These are phyloP conservation scores for Nannochloropsis gaditana DNA, from an alignment of 108 stramenopile species.

Conservation along the genomic window DNA sequence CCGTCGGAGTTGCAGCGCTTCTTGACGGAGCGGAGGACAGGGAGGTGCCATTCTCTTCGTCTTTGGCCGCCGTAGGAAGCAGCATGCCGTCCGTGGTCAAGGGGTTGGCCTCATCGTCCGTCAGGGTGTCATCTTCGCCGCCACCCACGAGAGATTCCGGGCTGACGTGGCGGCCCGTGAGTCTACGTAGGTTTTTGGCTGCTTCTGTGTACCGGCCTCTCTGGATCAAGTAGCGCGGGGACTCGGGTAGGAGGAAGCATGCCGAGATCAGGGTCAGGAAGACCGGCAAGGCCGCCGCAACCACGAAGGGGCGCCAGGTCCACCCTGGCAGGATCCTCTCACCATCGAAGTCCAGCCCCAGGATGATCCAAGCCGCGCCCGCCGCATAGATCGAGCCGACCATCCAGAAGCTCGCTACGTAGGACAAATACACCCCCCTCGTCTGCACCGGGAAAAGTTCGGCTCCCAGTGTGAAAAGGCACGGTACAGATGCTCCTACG, in stretches of 20 bases:
- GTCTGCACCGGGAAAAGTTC: conserved; percentile 48
- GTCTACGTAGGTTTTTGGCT: not conserved
- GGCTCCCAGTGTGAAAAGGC: conserved; percentile 54
- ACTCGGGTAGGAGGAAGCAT: conserved; percentile 45
- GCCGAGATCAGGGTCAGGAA: conserved; percentile 33
- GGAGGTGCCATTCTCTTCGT: not conserved
- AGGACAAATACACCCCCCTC: conserved; percentile 44
- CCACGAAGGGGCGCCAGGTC: conserved; percentile 49
- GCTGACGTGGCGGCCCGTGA: not conserved
- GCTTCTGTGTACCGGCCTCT: conserved; percentile 32
- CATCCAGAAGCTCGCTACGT: conserved; percentile 59
- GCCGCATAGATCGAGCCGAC: conserved; percentile 55
- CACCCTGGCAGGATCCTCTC: conserved; percentile 32
- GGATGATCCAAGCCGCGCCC: conserved; percentile 52
- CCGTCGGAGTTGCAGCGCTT: not conserved
- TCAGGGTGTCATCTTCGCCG: not conserved
- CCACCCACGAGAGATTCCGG: not conserved
- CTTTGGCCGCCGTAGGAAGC: not conserved
- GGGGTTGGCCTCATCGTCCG: not conserved
- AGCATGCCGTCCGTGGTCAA: not conserved
- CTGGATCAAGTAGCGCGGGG: conserved; percentile 46
- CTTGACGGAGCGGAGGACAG: not conserved
- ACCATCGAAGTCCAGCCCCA: conserved; percentile 43
- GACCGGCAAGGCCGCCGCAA: conserved; percentile 47
- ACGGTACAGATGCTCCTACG: conserved; percentile 57